A percentile compares a stretch with the other conserved stretches of the same genome.
phyloP scores from a whole-genome alignment of 1,284 basidiomycete genomes.

The Apiotrichum domesticum region DNA sequence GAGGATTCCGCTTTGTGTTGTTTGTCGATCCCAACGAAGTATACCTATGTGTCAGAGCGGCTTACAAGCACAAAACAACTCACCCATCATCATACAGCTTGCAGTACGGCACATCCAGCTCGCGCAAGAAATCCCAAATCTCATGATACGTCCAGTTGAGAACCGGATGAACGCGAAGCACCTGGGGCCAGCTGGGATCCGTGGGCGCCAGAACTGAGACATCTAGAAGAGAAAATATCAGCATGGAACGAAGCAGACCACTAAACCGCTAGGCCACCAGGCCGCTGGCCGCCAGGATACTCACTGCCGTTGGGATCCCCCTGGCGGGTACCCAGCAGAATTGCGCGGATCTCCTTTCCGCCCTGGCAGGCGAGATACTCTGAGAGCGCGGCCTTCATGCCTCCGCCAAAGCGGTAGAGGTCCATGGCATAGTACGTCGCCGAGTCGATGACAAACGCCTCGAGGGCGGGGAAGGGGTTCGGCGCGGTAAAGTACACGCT shows the following conservation, averaged over 20 bases:
- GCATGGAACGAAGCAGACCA: too few relatives aligned
- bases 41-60: conserved; percentile 49
- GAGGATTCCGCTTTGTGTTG: conserved; percentile 90
- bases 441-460: conserved; percentile 70
- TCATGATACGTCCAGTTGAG: conserved; percentile 89
- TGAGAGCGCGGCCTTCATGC: conserved; percentile 75
- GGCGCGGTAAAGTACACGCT: conserved; percentile 85
- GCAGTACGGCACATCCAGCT: conserved; percentile 77
- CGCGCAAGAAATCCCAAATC: conserved; percentile 80
- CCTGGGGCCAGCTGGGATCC: conserved; percentile 79
- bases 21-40: conserved; percentile 92
- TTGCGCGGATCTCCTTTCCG: conserved; percentile 57
- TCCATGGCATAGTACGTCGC: conserved; percentile 68
- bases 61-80: conserved; percentile 3
- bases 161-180: conserved; percentile 90
- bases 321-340: conserved; percentile 80
- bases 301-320: conserved; percentile 88
- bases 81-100: conserved; percentile 84
- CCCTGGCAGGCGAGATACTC: conserved; percentile 58
- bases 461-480: conserved; percentile 78
- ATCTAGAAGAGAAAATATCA: conserved; percentile 32
- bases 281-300: conserved; percentile 27
- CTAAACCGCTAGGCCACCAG: too few relatives aligned
- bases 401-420: conserved; percentile 67
- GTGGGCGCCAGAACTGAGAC: conserved; percentile 70